Evolutionary conservation across 1,284 basidiomycete genomes (phyloP), one percentile per base, ranked within the genome.

Genomic region (Pseudozyma sp.): DNA sequence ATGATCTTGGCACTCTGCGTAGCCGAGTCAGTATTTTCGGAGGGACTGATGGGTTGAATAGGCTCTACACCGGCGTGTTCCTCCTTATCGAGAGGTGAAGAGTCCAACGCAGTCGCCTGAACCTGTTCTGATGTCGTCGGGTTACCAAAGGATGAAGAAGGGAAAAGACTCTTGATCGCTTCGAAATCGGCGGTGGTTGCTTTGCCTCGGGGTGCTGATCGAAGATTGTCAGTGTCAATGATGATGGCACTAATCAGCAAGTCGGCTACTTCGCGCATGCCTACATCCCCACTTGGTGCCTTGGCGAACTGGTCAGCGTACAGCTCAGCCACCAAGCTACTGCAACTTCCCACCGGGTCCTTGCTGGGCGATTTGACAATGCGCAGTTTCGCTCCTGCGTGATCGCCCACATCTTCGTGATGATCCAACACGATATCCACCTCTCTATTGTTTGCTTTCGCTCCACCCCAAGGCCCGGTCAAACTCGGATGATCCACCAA

Each of bases 401-500:
- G 90, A 3, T 88, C 86, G 0, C 89, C 88, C 76, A 95, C 95
- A 85, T 98, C 95, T 45, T 89, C 90, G 85, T 99, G 95, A 83
- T 99, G 96, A 85, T 99, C 96, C n/a, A 99, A 86, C 55, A 98
- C 88, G 2, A 92, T 90, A 1, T 90, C 87, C 5, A 98, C 93
- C 10, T 86, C 85, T 8, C 77, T 62, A 16, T 75, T 58, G 14
- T 38, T 14, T 0, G 68, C 70, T 39, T 48, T 64, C 3, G 56
- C 58, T 21, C 59, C 67, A 12, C 73, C 70, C 80, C 80, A 81
- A 0, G 69, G 69, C 8, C 64, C 58, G 5, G 61, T 63, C 16
- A 81, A 59, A 14, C 60, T 54, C 1, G 74, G 55, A 52, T 80
- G 79, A 39, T 80, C 79, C 39, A 80, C 79, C 39, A 80, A 49